Evolutionary conservation across 768 basidiomycete species (phyloP), one percentile per base, ranked within the genome.

Genomic region (Strobilomyces confusus): DNA sequence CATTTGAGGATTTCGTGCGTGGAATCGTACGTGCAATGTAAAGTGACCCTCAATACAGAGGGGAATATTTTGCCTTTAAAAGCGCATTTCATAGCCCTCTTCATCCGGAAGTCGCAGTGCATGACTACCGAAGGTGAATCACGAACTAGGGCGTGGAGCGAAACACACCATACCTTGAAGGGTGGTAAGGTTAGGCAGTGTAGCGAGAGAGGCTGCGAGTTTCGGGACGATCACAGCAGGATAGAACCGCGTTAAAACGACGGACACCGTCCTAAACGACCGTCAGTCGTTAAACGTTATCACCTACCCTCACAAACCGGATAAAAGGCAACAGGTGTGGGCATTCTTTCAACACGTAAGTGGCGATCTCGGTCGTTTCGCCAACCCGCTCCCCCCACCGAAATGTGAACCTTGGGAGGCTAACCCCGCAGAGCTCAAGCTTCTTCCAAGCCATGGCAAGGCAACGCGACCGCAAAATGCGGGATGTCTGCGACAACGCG

Each of bases 371-470:
- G 33, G 32, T 56, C 23, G 34, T 49, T n/a, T 43, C 42, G 1
- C 38, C 44, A 13, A 58, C 23, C 40, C 5, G 20, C 34, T n/a
- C 9, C 7, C 9, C 29, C 29, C 29, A 29, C 29, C 7, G 9
- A 29, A 7, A 29, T 1, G 7, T 9, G 29, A 7, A 29, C 29
- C 9, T 29, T 0, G 36, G 30, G 4, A 41, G 30, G 13, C 34
- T 34, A 14, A 20, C 44, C 9, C 40, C 19, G 32, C 56, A 61
- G 2, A 61, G 34, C 5, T 58, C 48, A 3, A 55, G 7, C 11
- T 40, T 51, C 23, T 17, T 45, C 59, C 59, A 62, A 8, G 56
- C 59, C 53, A 62, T 51, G 5, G 38, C 37, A 13, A 58, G 49
- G 44, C 56, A 61, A 29, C 9, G 55, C 59, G 48, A 49, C 20